Evolutionary conservation across 805 yeast genomes (phyloP), one percentile per base, ranked within the genome.

Genomic region (Vanderwaltozyma polyspora): DNA sequence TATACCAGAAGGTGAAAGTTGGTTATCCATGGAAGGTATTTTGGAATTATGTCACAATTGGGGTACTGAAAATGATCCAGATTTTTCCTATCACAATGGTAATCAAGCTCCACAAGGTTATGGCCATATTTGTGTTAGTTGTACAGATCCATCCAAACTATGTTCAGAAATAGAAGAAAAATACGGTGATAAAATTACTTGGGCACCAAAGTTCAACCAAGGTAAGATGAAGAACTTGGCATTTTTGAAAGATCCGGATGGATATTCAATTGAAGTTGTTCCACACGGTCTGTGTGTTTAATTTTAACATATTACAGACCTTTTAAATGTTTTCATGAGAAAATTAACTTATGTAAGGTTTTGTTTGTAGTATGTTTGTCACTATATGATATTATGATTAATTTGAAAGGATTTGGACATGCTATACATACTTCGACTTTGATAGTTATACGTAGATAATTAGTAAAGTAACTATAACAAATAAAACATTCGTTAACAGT

Each of bases 41-140:
- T 58, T 91, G 36, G 98, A 91, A 62, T 68, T 91, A 53, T 89
- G 97, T 31, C 89, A 85, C 63, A 91, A 91, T 64, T 89, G 85
- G 79, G 98, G 97, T 16, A 84, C 96, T 16, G 98, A 91, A 55
- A 51, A 62, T 15, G 95, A 89, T 41, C 67, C 70, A 13, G 67
- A 69, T 4, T 83, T 85, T 62, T 62, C 67, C 33, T 91, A 89
- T 59, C 94, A 86, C 60, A 76, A 73, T 42, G 95, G 95, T 39
- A 85, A 86, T 58, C 74, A 74, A 13, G 66, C 74, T 29, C 78
- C 79, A 17, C 78, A 74, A 51, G 97, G 97, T 11, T 91, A 71
- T 52, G 94, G 91, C 28, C 95, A 89, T 62, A 70, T 83, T 40
- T 82, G 94, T 45, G 62, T 91, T 21, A 67, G 84, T 6, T 72